A percentile compares a stretch with the other conserved stretches of the same genome.
Evolutionary conservation across 1,284 basidiomycete genomes (phyloP).

Genomic region (Ganoderma sinense): DNA sequence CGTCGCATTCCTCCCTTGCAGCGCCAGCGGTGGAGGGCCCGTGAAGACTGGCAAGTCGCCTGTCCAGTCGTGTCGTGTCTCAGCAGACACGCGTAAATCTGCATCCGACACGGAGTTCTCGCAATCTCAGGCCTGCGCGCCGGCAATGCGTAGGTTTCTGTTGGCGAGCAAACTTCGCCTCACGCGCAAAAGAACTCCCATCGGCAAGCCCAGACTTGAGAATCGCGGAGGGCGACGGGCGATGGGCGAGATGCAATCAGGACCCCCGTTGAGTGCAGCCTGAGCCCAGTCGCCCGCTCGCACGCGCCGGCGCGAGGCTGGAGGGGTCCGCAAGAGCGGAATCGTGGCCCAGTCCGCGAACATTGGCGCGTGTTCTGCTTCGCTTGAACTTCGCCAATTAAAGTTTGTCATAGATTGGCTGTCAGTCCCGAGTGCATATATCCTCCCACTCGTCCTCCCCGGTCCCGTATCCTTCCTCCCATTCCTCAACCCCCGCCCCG

Average conservation of each 20-base stretch:
- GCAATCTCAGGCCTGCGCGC: constrained; percentile 2
- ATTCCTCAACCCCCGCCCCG: constrained; percentile 10
- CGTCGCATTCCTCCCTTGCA: not conserved
- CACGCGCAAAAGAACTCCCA: constrained; percentile 2
- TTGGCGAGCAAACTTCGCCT: not conserved
- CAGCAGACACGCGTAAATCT: not conserved
- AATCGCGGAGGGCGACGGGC: not conserved
- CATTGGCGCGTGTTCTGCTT: not conserved
- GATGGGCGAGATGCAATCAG: not conserved
- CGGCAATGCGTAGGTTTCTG: constrained; percentile 1
- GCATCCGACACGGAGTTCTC: not conserved
- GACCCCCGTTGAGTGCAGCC: not conserved
- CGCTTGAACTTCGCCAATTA: constrained; percentile 26
- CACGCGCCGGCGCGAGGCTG: not conserved
- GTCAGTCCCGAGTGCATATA: constrained; percentile 4
- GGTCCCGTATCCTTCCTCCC: constrained; percentile 19
- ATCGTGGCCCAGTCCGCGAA: constrained; percentile 1
- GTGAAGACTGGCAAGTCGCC: not conserved
- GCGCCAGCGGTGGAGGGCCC: not conserved
- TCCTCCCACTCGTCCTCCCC: not conserved
- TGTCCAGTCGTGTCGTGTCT: not conserved
- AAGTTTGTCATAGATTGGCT: constrained; percentile 25
- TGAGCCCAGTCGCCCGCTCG: not conserved
- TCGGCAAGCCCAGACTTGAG: not conserved
- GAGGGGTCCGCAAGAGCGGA: not conserved